Conservation (phyloP, 1,284 basidiomycete genomes). For the Apiotrichum domesticum region DNA sequence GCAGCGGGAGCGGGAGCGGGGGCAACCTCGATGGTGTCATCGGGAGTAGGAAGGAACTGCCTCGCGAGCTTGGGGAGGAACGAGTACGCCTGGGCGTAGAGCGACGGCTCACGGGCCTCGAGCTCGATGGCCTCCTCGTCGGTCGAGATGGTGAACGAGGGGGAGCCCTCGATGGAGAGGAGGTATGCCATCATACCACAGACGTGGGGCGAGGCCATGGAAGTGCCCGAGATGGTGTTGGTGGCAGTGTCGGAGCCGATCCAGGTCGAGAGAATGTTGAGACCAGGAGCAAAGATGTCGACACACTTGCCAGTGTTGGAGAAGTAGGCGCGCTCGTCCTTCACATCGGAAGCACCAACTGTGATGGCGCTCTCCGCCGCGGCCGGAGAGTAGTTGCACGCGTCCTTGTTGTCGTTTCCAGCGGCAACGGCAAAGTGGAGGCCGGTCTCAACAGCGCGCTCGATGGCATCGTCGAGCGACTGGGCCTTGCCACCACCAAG, state of each 20-base stretch:
- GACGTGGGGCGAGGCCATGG: slow-evolving; percentile 57
- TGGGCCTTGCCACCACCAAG: slow-evolving; percentile 93
- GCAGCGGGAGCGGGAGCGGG: slow-evolving; percentile 19
- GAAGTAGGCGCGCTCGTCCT: slow-evolving; percentile 83
- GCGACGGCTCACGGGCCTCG: neutral
- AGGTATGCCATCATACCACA: slow-evolving; percentile 73
- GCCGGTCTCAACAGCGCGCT: slow-evolving; percentile 73
- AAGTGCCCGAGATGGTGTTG: slow-evolving; percentile 60
- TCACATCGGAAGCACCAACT: slow-evolving; percentile 75
- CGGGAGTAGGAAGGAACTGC: slow-evolving; percentile 38
- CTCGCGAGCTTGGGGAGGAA: slow-evolving; percentile 39
- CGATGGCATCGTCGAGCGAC: slow-evolving; percentile 77
- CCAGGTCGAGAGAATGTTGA: slow-evolving; percentile 76
- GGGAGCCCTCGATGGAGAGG: slow-evolving; percentile 67
- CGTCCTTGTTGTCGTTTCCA: slow-evolving; percentile 61
- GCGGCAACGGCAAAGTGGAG: slow-evolving; percentile 95
- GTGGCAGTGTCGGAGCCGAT: slow-evolving; percentile 55
- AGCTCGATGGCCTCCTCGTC: slow-evolving; percentile 18
- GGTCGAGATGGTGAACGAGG: slow-evolving; percentile 50
- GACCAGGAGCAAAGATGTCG: slow-evolving; percentile 73
- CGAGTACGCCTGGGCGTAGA: neutral
- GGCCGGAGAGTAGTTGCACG: slow-evolving; percentile 75
- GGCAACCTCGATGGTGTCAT: slow-evolving; percentile 24
- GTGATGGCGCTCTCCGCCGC: slow-evolving; percentile 69
- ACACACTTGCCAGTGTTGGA: slow-evolving; percentile 73